These are phyloP conservation scores for Kwoniella europaea DNA, from an alignment of 768 basidiomycete species.

Conservation along the genomic window DNA sequence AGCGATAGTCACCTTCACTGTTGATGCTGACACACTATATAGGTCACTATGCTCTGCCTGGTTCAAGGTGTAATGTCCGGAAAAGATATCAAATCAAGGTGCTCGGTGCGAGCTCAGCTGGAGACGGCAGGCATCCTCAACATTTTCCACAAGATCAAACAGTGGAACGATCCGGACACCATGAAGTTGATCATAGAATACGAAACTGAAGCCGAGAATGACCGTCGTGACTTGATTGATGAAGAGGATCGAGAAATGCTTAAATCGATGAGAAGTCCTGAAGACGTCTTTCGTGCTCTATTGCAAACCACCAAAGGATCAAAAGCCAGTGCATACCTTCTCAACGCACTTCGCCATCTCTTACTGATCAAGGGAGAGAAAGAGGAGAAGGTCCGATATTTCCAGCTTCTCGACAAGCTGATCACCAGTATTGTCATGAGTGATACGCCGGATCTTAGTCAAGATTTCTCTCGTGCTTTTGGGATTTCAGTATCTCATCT, in stretches of 20 bases:
- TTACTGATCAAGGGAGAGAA: slow-evolving; percentile 88
- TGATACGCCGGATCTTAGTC: slow-evolving; percentile 70
- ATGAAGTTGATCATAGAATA: slow-evolving; percentile 71
- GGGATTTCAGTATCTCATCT: slow-evolving; percentile 88
- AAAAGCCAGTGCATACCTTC: slow-evolving; percentile 79
- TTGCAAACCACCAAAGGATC: slow-evolving; percentile 76
- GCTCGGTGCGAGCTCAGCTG: slow-evolving; percentile 84
- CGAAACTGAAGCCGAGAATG: slow-evolving; percentile 70
- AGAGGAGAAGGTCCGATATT: slow-evolving; percentile 80
- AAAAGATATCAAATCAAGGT: slow-evolving; percentile 58
- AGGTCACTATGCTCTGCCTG: slow-evolving; percentile 38
- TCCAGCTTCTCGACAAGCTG: slow-evolving; percentile 85
- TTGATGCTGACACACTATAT: slow-evolving; percentile 1
- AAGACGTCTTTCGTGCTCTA: slow-evolving; percentile 85
- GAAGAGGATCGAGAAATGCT: slow-evolving; percentile 77
- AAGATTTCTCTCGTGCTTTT: slow-evolving; percentile 79
- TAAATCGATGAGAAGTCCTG: slow-evolving; percentile 74
- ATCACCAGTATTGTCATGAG: slow-evolving; percentile 91
- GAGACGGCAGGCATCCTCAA: slow-evolving; percentile 79
- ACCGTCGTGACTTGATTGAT: slow-evolving; percentile 73
- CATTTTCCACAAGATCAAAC: slow-evolving; percentile 72
- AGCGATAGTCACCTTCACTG: slow-evolving; percentile 11
- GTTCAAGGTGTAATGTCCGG: slow-evolving; percentile 33
- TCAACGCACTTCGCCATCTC: slow-evolving; percentile 92
- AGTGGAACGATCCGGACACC: slow-evolving; percentile 69